These are phyloP conservation scores for Tilletia indica DNA, from an alignment of 1,284 basidiomycete species.

Conservation along the genomic window DNA sequence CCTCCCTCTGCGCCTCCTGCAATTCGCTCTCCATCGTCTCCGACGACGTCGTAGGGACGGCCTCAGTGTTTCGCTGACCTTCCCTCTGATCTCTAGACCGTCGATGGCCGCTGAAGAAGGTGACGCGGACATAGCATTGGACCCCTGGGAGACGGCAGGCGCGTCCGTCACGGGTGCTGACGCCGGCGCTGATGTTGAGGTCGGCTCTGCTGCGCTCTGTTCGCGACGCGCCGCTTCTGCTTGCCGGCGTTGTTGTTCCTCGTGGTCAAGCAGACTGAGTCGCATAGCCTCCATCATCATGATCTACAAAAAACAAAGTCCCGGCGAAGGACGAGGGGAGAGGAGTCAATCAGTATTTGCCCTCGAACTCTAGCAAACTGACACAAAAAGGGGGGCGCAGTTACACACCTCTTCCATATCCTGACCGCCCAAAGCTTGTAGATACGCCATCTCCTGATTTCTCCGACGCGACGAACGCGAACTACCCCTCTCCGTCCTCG, in stretches of 20 bases:
- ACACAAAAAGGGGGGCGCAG: conserved; percentile 17
- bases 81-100: too few relatives aligned
- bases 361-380: not conserved
- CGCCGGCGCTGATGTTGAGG: not conserved
- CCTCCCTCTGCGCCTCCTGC: too few relatives aligned
- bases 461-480: conserved; percentile 16
- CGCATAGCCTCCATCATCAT: conserved; percentile 99
- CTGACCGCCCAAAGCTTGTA: conserved; percentile 74
- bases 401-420: conserved; percentile 84
- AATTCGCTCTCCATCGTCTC: too few relatives aligned
- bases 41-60: too few relatives aligned
- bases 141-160: too few relatives aligned
- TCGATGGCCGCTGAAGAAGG: too few relatives aligned
- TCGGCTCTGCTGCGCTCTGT: conserved; percentile 19
- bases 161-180: conserved; percentile 19
- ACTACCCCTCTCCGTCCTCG: conserved; percentile 76
- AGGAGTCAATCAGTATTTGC: not conserved
- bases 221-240: conserved; percentile 43
- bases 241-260: conserved; percentile 59
- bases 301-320: conserved; percentile 66
- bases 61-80: too few relatives aligned
- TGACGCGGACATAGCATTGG: too few relatives aligned
- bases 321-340: not conserved
- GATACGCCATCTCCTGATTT: conserved; percentile 85
- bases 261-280: conserved; percentile 84